A percentile compares a stretch with the other conserved stretches of the same genome.
These are phyloP conservation scores for Stachybotrys echinatus DNA, from an alignment of 2,329 filamentous ascomycete genomes.

Conservation along the genomic window DNA sequence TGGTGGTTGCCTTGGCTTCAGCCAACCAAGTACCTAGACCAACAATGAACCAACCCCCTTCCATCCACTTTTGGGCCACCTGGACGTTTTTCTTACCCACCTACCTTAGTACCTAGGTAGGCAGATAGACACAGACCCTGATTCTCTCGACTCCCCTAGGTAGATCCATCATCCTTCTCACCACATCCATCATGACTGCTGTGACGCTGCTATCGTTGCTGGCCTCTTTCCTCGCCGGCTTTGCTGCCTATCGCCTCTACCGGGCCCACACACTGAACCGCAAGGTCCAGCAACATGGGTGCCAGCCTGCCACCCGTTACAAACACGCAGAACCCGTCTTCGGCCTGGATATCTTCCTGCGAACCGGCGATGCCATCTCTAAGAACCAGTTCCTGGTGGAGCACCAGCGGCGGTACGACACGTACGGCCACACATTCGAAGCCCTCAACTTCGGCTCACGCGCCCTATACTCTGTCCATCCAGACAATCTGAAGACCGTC, in stretches of 20 bases:
- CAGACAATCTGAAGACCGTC: background rate
- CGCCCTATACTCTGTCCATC: background rate
- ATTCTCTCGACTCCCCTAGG: background rate
- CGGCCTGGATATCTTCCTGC: constrained; percentile 3
- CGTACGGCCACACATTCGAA: background rate
- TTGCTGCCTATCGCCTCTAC: constrained; percentile 2
- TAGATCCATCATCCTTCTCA: background rate
- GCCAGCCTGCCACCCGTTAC: constrained; percentile 2
- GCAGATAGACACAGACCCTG: too few relatives aligned
- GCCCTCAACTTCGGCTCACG: constrained; percentile 1
- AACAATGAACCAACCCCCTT: too few relatives aligned
- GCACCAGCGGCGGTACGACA: constrained; percentile 3
- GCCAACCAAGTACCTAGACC: too few relatives aligned
- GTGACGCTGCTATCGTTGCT: background rate
- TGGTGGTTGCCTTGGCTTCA: background rate
- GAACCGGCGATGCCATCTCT: constrained; percentile 1
- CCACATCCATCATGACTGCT: background rate
- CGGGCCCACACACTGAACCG: background rate
- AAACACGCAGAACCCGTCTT: constrained; percentile 1
- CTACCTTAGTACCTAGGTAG: too few relatives aligned
- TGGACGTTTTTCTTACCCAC: too few relatives aligned
- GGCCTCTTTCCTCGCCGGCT: background rate
- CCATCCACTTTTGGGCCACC: too few relatives aligned
- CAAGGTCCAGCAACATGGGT: background rate
- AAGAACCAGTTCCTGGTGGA: constrained; percentile 2